Evolutionary conservation across 495 filamentous ascomycete genomes (phyloP), one percentile per base, ranked within the genome.

Genomic region (Parathielavia hyrcaniae): DNA sequence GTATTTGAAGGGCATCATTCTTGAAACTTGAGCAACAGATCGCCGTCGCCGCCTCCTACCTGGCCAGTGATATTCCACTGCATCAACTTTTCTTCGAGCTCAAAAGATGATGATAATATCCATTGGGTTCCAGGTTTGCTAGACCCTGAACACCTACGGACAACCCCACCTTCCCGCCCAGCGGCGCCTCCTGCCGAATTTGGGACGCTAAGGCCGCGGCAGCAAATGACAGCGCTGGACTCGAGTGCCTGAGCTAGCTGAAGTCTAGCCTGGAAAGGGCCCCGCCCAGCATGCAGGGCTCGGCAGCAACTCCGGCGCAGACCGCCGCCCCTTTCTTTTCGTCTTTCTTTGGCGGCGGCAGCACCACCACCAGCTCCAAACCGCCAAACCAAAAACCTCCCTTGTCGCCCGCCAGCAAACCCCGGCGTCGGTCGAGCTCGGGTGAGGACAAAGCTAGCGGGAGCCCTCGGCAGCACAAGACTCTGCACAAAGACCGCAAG

Each of bases 291-390:
- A 77, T 75, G 74, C 74, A 74, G 71, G 67, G 67, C 62, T 59
- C 66, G 57, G 61, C 67, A 63, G 63, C 69, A 16, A 69, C 69
- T 54, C 69, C 74, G 57, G 67, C 67, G 50, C 67, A 69, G 50
- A 62, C 68, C 61, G 68, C 69, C 61, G 67, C 67, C 67, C 71
- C 74, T 64, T 76, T 76, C 65, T 75, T 75, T 51, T 72, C 69
- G 53, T 70, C 69, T 61, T 61, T 71, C 58, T 75, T 74, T 68
- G 70, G 68, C 53, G 65, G 62, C 53, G 61, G 55, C 57, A 57
- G 23, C 67, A 68, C 49, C 64, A 59, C 46, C 30, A 48, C 36
- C 30, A 68, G 38, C 44, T 20, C 50, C 44, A 38, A 48, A 36
- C 39, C 34, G 35, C n/a, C 32, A 16, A 45, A 55, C 47, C n/a